Percentiles rank a stretch among this genome's conserved stretches.
These are phyloP conservation scores for Wallacemonas collosoma DNA, from an alignment of 208 protist genomes.

Conservation along the genomic window DNA sequence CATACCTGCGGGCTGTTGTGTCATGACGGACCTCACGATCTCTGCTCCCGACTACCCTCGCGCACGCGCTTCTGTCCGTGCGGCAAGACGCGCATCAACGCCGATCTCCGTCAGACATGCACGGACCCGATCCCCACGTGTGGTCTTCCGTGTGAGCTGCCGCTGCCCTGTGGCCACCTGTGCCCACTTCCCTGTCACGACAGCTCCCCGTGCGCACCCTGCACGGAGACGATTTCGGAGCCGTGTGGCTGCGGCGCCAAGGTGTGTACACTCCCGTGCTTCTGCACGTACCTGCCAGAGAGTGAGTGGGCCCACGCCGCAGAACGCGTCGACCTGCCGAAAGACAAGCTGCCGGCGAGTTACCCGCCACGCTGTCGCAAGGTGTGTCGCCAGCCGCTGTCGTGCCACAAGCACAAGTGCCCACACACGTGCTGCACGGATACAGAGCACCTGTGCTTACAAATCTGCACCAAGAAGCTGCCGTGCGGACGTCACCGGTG, in stretches of 20 bases:
- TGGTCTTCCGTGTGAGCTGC: conserved; percentile 68
- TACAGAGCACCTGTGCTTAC: conserved; percentile 76
- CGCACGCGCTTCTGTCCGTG: conserved; percentile 56
- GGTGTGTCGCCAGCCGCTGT: conserved; percentile 63
- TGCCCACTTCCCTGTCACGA: conserved; percentile 85
- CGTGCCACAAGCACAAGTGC: conserved; percentile 89
- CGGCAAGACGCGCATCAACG: conserved; percentile 36
- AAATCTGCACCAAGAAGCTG: conserved; percentile 85
- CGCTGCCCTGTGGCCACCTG: conserved; percentile 82
- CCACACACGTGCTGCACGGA: conserved; percentile 81
- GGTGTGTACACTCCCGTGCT: conserved; percentile 61
- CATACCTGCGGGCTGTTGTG: conserved; percentile 80
- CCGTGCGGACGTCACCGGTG: conserved; percentile 83
- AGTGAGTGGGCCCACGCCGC: conserved; percentile 63
- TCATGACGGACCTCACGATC: conserved; percentile 75
- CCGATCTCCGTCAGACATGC: conserved; percentile 53
- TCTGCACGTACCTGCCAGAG: conserved; percentile 67
- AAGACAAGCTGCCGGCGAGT: conserved; percentile 23
- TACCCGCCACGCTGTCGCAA: conserved; percentile 68
- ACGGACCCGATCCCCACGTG: conserved; percentile 87
- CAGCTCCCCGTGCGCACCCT: conserved; percentile 70
- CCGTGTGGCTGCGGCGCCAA: conserved; percentile 70
- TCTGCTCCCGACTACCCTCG: conserved; percentile 58
- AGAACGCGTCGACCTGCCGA: conserved; percentile 8
- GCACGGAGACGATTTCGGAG: conserved; percentile 51